A percentile compares a stretch with the other conserved stretches of the same genome.
These are phyloP conservation scores for Komagataella populi DNA, from an alignment of 805 yeast genomes.

Conservation along the genomic window DNA sequence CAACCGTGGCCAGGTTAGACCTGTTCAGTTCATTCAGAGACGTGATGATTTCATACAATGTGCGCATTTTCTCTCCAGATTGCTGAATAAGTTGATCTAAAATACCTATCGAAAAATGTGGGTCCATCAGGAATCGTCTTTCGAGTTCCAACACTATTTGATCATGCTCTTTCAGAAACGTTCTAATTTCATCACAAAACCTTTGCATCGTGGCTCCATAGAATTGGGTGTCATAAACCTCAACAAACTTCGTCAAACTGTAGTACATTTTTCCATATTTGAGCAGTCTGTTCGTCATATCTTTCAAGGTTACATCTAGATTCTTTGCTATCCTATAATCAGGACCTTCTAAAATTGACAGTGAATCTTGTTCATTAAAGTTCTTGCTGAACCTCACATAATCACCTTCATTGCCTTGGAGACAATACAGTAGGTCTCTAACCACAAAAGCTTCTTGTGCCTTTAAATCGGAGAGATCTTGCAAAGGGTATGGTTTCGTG, in stretches of 20 bases:
- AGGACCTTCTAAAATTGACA: conserved; percentile 47
- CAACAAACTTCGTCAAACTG: conserved; percentile 46
- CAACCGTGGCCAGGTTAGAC: conserved; percentile 18
- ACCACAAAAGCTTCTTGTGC: conserved; percentile 65
- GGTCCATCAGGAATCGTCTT: conserved; percentile 30
- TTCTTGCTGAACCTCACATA: conserved; percentile 57
- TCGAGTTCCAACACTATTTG: conserved; percentile 30
- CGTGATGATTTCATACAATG: conserved; percentile 43
- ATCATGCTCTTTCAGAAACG: conserved; percentile 22
- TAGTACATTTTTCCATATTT: conserved; percentile 50
- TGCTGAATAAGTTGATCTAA: conserved; percentile 35
- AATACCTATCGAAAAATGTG: conserved; percentile 42
- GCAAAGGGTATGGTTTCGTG: not conserved
- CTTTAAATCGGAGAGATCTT: conserved; percentile 13
- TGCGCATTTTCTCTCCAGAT: conserved; percentile 26
- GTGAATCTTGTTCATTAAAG: conserved; percentile 31
- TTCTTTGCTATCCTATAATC: conserved; percentile 61
- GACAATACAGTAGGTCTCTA: conserved; percentile 53
- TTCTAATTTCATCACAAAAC: conserved; percentile 46
- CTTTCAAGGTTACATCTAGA: conserved; percentile 62
- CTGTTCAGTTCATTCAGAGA: conserved; percentile 35
- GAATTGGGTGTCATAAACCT: conserved; percentile 34
- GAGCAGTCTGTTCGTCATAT: conserved; percentile 47
- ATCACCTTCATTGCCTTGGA: conserved; percentile 66
- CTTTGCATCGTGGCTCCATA: conserved; percentile 70